These are phyloP conservation scores for Tetrapisispora pingtungensis DNA, from an alignment of 805 yeast species.

Conservation along the genomic window DNA sequence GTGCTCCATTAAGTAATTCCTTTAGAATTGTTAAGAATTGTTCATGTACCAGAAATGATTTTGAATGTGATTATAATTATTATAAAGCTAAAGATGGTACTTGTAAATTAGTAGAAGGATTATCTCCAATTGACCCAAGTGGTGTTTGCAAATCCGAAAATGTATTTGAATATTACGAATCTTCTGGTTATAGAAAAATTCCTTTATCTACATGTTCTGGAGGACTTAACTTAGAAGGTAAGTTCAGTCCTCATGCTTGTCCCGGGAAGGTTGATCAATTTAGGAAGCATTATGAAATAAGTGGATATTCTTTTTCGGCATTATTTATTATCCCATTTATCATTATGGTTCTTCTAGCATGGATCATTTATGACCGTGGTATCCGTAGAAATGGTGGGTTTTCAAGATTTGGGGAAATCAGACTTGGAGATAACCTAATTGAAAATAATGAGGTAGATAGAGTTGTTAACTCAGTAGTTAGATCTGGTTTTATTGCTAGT, in stretches of 20 bases:
- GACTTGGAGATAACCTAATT: slow-evolving; percentile 63
- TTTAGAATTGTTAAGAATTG: slow-evolving; percentile 55
- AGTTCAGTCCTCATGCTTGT: slow-evolving; percentile 57
- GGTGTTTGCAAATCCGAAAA: slow-evolving; percentile 46
- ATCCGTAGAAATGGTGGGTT: slow-evolving; percentile 71
- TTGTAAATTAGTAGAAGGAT: slow-evolving; percentile 73
- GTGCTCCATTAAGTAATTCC: slow-evolving; percentile 48
- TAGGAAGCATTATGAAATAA: slow-evolving; percentile 41
- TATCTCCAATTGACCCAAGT: slow-evolving; percentile 53
- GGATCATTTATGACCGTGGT: slow-evolving; percentile 73
- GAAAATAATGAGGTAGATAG: slow-evolving; percentile 55
- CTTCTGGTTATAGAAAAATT: slow-evolving; percentile 86
- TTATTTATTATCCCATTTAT: slow-evolving; percentile 49
- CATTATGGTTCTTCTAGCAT: slow-evolving; percentile 43
- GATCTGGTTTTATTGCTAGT: slow-evolving; percentile 41
- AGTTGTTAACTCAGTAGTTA: slow-evolving; percentile 48
- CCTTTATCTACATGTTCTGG: slow-evolving; percentile 81
- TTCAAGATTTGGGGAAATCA: slow-evolving; percentile 71
- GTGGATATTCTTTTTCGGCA: slow-evolving; percentile 43
- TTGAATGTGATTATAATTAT: slow-evolving; percentile 88
- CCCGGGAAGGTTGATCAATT: slow-evolving; percentile 77
- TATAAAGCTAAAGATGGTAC: slow-evolving; percentile 65
- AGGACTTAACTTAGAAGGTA: slow-evolving; percentile 59
- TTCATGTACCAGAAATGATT: slow-evolving; percentile 76
- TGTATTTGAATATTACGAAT: slow-evolving; percentile 63